phyloP scores from a whole-genome alignment of 2,329 filamentous ascomycete genomes.

The Bipolaris victoriae region DNA sequence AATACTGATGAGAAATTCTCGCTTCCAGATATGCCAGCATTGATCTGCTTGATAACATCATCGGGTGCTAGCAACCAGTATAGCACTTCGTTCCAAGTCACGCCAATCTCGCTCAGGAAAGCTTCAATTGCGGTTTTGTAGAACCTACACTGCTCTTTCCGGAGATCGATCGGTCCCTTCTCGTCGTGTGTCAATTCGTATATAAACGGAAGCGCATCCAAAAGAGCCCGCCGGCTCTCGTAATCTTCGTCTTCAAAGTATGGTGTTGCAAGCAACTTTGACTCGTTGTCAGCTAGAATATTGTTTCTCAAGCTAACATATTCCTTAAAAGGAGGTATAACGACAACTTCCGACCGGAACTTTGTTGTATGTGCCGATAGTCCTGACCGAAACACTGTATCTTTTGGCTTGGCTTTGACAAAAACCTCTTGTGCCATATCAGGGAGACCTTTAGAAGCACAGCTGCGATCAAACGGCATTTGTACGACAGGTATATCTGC shows the following conservation, averaged over 20 bases:
- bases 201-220: slow-evolving; percentile 33
- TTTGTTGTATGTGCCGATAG: slow-evolving; percentile 20
- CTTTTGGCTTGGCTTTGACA: slow-evolving; percentile 18
- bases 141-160: slow-evolving; percentile 46
- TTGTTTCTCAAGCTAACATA: slow-evolving; percentile 52
- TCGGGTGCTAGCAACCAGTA: slow-evolving; percentile 48
- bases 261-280: slow-evolving; percentile 49
- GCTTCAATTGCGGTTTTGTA: slow-evolving; percentile 44
- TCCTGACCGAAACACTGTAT: slow-evolving; percentile 9
- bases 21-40: slow-evolving; percentile 7
- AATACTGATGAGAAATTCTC: slow-evolving; percentile 17
- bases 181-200: slow-evolving; percentile 37
- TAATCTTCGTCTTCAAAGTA: slow-evolving; percentile 39
- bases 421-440: slow-evolving; percentile 28
- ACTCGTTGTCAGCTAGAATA: slow-evolving; percentile 51
- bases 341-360: slow-evolving; percentile 23
- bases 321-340: slow-evolving; percentile 49
- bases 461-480: slow-evolving; percentile 10
- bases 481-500: slow-evolving; percentile 27
- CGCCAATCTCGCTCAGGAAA: slow-evolving; percentile 45
- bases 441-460: not conserved
- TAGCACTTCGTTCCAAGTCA: slow-evolving; percentile 48
- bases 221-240: slow-evolving; percentile 24
- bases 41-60: slow-evolving; percentile 19
- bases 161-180: slow-evolving; percentile 38